Evolutionary conservation across 257 asterid genomes (phyloP).

Genomic region (Solanum etuberosum): DNA sequence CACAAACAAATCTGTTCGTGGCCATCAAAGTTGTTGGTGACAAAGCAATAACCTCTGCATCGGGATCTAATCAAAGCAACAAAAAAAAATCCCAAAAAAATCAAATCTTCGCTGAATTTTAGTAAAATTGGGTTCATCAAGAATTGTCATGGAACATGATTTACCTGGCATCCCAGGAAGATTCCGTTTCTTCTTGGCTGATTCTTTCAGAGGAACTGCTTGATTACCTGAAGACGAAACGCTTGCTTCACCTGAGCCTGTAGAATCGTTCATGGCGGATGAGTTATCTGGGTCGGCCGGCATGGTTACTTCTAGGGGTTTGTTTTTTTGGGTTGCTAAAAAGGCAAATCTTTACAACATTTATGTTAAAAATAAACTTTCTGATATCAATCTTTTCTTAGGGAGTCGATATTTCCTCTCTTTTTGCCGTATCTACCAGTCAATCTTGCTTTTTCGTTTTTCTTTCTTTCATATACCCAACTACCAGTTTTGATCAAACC

Average conservation of each 20-base stretch:
- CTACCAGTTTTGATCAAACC: constrained; percentile 5
- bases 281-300: constrained; percentile 6
- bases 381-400: not conserved
- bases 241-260: constrained; percentile 34
- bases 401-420: not conserved
- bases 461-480: constrained; percentile 2
- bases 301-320: not conserved
- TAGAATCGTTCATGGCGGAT: constrained; percentile 36
- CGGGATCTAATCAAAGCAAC: constrained; percentile 47
- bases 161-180: constrained; percentile 96
- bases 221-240: constrained; percentile 31
- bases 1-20: constrained; percentile 77
- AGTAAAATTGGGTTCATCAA: not conserved
- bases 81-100: not conserved
- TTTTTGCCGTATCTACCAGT: constrained; percentile 4
- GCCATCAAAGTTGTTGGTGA: constrained; percentile 68
- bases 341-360: not conserved
- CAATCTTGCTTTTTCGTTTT: not conserved
- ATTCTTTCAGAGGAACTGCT: constrained; percentile 21
- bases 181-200: constrained; percentile 62
- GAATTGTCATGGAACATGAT: not conserved
- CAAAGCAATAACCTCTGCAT: constrained; percentile 73
- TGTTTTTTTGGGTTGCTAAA: not conserved
- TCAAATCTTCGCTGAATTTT: not conserved
- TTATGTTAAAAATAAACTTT: not conserved